A percentile compares a stretch with the other conserved stretches of the same genome.
Conservation (phyloP, 768 basidiomycete genomes). For the Russula ochroleuca region DNA sequence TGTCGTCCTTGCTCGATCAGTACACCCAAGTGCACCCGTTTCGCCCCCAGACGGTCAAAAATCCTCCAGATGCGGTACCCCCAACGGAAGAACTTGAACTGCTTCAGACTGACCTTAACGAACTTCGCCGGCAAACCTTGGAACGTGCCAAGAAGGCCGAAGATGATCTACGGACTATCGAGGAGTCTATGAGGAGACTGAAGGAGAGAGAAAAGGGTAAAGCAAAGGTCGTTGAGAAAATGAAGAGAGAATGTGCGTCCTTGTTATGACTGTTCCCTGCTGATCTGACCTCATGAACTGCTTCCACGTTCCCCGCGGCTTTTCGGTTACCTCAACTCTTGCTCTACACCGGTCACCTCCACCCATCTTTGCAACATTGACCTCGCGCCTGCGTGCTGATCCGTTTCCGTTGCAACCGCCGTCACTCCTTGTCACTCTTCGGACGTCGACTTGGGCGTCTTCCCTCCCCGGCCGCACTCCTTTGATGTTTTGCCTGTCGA, state of each 20-base stretch:
- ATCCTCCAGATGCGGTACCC: conserved; percentile 60
- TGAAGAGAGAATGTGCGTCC: conserved; percentile 71
- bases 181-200: conserved; percentile 71
- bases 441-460: not conserved
- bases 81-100: conserved; percentile 66
- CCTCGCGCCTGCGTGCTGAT: not conserved
- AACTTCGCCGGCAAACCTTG: conserved; percentile 49
- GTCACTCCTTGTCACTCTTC: not conserved
- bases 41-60: conserved; percentile 60
- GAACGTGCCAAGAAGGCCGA: conserved; percentile 71
- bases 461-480: not conserved
- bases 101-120: conserved; percentile 57
- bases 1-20: conserved; percentile 58
- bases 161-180: conserved; percentile 67
- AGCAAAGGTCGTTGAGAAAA: conserved; percentile 62
- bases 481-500: not conserved
- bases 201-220: conserved; percentile 75
- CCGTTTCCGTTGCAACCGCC: not conserved
- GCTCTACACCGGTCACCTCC: not conserved
- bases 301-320: conserved; percentile 15
- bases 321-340: conserved; percentile 11
- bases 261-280: conserved; percentile 18
- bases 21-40: conserved; percentile 48
- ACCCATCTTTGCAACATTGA: conserved; percentile 6
- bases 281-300: conserved; percentile 25